A percentile compares a stretch with the other conserved stretches of the same genome.
phyloP scores from a whole-genome alignment of 352 stramenopile species.

The Globisporangium emineosum region DNA sequence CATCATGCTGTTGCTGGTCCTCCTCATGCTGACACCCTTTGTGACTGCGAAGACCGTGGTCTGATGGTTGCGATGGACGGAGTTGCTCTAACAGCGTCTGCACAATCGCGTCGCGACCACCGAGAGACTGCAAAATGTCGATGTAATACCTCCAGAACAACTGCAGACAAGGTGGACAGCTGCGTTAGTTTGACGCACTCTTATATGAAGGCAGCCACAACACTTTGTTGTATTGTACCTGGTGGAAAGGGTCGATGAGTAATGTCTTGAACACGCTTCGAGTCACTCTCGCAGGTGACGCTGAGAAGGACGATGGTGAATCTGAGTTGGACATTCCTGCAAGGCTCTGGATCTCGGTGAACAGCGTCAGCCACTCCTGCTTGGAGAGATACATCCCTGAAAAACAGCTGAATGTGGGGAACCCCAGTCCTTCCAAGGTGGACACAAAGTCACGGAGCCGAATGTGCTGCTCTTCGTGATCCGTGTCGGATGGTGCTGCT shows the following conservation, averaged over 20 bases:
- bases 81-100: conserved; percentile 5
- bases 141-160: conserved; percentile 19
- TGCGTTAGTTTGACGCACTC: too few species aligned
- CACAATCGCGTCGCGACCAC: background rate
- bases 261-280: conserved; percentile 32
- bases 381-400: conserved; percentile 17
- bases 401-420: conserved; percentile 4
- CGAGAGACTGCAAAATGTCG: conserved; percentile 1
- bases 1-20: background rate
- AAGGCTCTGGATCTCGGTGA: conserved; percentile 28
- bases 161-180: too few species aligned
- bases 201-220: too few species aligned
- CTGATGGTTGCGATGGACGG: background rate
- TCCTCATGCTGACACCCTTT: background rate
- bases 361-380: conserved; percentile 40
- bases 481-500: background rate
- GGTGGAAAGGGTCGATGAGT: conserved; percentile 41
- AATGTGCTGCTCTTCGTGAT: background rate
- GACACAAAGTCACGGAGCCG: conserved; percentile 16
- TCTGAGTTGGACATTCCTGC: conserved; percentile 1
- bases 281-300: conserved; percentile 14
- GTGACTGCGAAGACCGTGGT: background rate
- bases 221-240: too few species aligned
- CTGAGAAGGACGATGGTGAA: background rate
- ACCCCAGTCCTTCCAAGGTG: conserved; percentile 18